Base-by-base conservation (phyloP, 2,329 filamentous ascomycete genomes). In the Penicillium verrucosum region DNA sequence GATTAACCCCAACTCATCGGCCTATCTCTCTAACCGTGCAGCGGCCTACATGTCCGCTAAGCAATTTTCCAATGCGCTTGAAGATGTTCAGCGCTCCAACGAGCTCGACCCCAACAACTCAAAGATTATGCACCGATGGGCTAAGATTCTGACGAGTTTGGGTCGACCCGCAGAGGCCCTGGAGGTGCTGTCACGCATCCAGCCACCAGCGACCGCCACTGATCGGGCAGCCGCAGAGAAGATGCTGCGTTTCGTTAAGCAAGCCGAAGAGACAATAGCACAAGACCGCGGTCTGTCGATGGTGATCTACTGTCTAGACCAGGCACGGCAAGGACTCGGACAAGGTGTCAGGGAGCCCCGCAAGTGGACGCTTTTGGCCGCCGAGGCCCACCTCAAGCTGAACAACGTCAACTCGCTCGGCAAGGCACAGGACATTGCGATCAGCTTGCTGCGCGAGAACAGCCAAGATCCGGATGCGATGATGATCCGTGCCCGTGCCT, bases 331-430 rank as follows among this genome's bases (percentile, higher is more conserved):
- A 69, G 83, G 87, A 3, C 82, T 99, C 5, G 92, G 90, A 11
- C 68, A 80, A 11, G 84, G 85, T n/a, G 90, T 91, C 23, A 81
- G 83, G 66, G 89, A 88, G 76, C 94, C 94, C 37, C 86, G 93
- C 70, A 94, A 94, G 77, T 99, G 94, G 94, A 89, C 89, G 70
- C 80, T 97, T 60, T 88, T 99, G 86, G 86, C 90, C 36, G 93
- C 90, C 57, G 90, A 96, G 76, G 93, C 93, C 10, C 90, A 95
- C 69, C 77, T 99, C 59, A 93, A 92, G 78, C 95, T 97, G 87
- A 91, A 89, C 58, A 92, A 90, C 60, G 84, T 87, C 57, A 97
- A 97, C 75, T 87, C 91, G 11, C 80, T 96, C 8, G 92, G 92
- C 34, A 92, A 97, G 73, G 93, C 92, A 5, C 91, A 96, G 76